Evolutionary conservation across 2,329 filamentous ascomycete genomes (phyloP).

Genomic region (Diplocarpon mali): DNA sequence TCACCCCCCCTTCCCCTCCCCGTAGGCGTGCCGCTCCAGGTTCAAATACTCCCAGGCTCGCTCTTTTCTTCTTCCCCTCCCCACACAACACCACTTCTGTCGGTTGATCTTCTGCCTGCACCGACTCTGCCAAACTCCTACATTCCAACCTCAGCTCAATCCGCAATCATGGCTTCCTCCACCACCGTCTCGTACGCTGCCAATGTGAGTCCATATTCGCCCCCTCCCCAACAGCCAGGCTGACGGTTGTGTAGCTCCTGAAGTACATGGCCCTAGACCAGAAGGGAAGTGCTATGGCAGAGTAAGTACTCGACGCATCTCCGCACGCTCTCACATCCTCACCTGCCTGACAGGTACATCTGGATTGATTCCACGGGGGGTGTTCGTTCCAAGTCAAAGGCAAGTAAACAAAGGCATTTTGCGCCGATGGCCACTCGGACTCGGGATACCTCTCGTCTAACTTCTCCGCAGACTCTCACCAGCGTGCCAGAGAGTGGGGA

Average conservation of each 20-base stretch:
- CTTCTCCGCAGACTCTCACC: conserved; percentile 45
- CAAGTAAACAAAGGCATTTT: conserved; percentile 45
- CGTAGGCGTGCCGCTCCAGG: background rate
- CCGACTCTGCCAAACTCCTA: conserved; percentile 2
- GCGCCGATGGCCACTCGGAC: background rate
- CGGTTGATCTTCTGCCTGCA: background rate
- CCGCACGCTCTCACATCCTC: conserved; percentile 39
- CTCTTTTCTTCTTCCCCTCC: background rate
- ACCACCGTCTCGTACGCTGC: conserved; percentile 28
- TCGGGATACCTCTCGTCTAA: conserved; percentile 5
- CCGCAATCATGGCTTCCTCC: conserved; percentile 24
- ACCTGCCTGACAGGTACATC: conserved; percentile 48
- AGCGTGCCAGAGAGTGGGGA: conserved; percentile 38
- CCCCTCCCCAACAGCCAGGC: conserved; percentile 7
- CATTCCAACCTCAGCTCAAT: background rate
- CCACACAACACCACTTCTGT: conserved; percentile 3
- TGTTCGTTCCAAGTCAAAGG: conserved; percentile 90
- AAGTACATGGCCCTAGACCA: conserved; percentile 91
- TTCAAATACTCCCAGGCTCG: background rate
- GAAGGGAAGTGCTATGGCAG: conserved; percentile 78
- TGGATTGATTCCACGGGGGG: conserved; percentile 83
- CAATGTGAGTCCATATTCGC: conserved; percentile 27
- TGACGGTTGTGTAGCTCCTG: conserved; percentile 51
- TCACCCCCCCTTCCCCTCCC: background rate
- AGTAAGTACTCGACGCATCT: conserved; percentile 51